Evolutionary conservation across 805 yeast genomes (phyloP).

Genomic region (Sugiyamaella marilandica): DNA sequence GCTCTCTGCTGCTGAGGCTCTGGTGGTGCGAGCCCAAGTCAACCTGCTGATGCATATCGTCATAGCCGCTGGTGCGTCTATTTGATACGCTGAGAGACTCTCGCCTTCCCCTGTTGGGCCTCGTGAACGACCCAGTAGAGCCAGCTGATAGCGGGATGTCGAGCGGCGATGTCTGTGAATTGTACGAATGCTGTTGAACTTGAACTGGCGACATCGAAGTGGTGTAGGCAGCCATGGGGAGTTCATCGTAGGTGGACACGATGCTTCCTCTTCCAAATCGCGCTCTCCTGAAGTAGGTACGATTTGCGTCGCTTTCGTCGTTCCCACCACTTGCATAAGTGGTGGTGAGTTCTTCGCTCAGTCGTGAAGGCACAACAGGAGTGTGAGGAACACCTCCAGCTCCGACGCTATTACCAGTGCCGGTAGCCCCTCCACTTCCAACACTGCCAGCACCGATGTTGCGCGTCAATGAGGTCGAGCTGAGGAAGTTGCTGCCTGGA

Average conservation of each 20-base stretch:
- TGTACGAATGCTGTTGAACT: background rate
- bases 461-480: background rate
- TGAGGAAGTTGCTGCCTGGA: slow-evolving; percentile 6
- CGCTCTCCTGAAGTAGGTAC: background rate
- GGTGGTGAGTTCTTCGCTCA: slow-evolving; percentile 29
- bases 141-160: slow-evolving; percentile 17
- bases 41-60: slow-evolving; percentile 15
- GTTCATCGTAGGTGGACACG: slow-evolving; percentile 2
- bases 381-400: slow-evolving; percentile 23
- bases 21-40: slow-evolving; percentile 22
- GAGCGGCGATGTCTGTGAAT: slow-evolving; percentile 14
- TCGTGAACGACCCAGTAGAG: slow-evolving; percentile 3
- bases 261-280: background rate
- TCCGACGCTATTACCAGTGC: slow-evolving; percentile 1
- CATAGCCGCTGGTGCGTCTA: slow-evolving; percentile 17
- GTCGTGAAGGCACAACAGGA: slow-evolving; percentile 35
- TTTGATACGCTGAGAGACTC: slow-evolving; percentile 17
- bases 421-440: slow-evolving; percentile 7
- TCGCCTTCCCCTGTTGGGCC: slow-evolving; percentile 1
- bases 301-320: background rate
- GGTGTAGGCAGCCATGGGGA: background rate
- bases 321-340: background rate
- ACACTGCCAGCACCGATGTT: background rate
- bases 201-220: background rate
- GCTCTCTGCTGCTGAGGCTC: slow-evolving; percentile 6